Evolutionary conservation across 176 grass and related monocot genomes (phyloP).

Genomic region (Aegilops speltoides): DNA sequence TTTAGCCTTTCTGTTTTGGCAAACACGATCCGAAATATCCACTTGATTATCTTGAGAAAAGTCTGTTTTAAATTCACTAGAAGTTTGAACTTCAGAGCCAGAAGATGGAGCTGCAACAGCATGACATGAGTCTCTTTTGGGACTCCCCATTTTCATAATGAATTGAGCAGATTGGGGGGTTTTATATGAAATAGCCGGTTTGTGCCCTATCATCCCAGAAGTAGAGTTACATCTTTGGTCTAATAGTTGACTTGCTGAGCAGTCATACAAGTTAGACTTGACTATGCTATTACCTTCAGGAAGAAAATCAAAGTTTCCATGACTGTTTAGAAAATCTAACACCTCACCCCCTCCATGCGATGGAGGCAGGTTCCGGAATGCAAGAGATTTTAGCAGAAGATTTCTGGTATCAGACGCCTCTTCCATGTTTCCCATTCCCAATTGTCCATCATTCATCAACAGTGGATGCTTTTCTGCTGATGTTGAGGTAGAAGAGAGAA

Average conservation of each 20-base stretch:
- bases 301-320: constrained; percentile 41
- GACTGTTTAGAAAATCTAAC: constrained; percentile 24
- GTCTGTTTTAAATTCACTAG: constrained; percentile 36
- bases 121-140: constrained; percentile 45
- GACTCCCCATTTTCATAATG: constrained; percentile 30
- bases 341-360: constrained; percentile 38
- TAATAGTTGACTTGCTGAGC: constrained; percentile 26
- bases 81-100: constrained; percentile 29
- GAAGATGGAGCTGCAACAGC: constrained; percentile 27
- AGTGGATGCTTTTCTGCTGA: constrained; percentile 49
- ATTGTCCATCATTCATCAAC: constrained; percentile 30
- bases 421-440: constrained; percentile 38
- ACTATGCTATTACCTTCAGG: constrained; percentile 30
- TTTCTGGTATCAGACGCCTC: constrained; percentile 35
- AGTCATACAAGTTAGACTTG: constrained; percentile 37
- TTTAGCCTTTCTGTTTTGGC: constrained; percentile 34
- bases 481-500: constrained; percentile 46
- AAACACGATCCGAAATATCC: constrained; percentile 23
- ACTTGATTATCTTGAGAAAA: constrained; percentile 32
- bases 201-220: constrained; percentile 38
- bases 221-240: constrained; percentile 36
- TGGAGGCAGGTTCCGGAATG: constrained; percentile 12
- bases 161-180: constrained; percentile 39
- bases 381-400: constrained; percentile 44
- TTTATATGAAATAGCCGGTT: constrained; percentile 25